Evolutionary conservation across 169 alveolate species (phyloP), one percentile per base, ranked within the genome.

Genomic region (Plasmodium vinckei): DNA sequence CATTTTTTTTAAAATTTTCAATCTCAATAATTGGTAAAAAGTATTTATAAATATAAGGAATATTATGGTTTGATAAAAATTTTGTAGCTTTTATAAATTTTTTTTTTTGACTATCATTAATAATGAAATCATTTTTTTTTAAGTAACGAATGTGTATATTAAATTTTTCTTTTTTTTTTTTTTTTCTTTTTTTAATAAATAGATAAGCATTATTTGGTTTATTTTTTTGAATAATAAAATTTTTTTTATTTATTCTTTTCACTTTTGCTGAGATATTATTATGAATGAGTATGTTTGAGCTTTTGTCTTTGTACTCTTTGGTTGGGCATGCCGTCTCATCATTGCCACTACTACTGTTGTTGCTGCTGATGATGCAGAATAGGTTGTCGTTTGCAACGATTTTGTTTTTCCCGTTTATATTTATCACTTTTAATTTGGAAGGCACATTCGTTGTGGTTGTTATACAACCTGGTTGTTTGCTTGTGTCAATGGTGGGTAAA

Each of bases 161-260:
- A 70, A 79, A 79, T 19, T 79, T 79, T 65, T 79, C 89, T 46
- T 47, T 79, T 65, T 79, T 79, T 53, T 79, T 79, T 67, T 79
- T 79, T 44, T 69, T 79, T 27, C 89, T 51, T 23, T 79, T 79
- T 60, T 65, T 64, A n/a, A 79, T 79, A 17, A 79, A 39, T 33
- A 79, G 47, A 23, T 65, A 79, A 9, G 64, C 19, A 46, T 70
- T 56, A n/a, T 64, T 63, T 33, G 19, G 3, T 23, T 19, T 23
- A 4, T 0, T 23, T 23, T 51, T 51, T 51, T 12, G 9, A 51
- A 15, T 57, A 57, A 4, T 4, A 9, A 79, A 42, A 67, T 51
- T 54, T 13, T 60, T 49, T 54, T 23, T 69, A 9, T 67, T 65
- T 12, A 79, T 33, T 33, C 89, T 64, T n/a, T 12, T 25, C 4